Evolutionary conservation across 768 basidiomycete species (phyloP), one percentile per base, ranked within the genome.

Genomic region (Holtermannia corniformis): DNA sequence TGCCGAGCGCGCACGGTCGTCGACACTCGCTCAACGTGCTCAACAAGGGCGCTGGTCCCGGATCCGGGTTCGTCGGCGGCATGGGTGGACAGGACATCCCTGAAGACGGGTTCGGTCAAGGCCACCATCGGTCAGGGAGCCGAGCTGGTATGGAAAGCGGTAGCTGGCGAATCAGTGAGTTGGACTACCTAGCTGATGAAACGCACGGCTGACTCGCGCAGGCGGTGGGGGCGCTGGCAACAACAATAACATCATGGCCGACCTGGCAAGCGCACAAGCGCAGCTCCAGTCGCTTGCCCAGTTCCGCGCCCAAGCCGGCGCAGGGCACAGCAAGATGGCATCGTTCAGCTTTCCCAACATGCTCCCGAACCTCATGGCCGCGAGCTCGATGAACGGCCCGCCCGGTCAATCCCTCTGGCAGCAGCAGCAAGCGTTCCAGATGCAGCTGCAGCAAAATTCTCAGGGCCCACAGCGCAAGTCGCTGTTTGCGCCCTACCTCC

Each of bases 341-440:
- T 96, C 92, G 3, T 96, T 95, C 76, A 89, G 87, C 69, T 91
- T 96, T 77, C 92, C 92, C 4, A 95, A 95, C 70, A 95, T 95
- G 89, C 77, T 95, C 13, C 92, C 91, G 4, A 92, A 92, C 66
- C 85, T 93, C 81, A 87, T 91, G 85, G 91, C 89, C 2, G 91
- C 89, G 16, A 95, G 87, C 63, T 91, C 87, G 83, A 88, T 90
- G 58, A 67, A 61, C 41, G 87, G 89, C 19, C 86, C 26, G 81
- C 86, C 44, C 82, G 63, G 68, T 84, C 69, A 90, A 84, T 71
- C 68, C 27, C 74, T 92, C 21, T 79, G 91, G 56, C 91, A 93
- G 67, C 90, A 93, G 65, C 87, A 92, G 59, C 90, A 92, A 87
- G 62, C 91, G 60, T 93, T 95, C 77, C 91, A 75, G 63, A 85